Evolutionary conservation across 441 rosid genomes (phyloP).

Genomic region (Mallotus japonicus): DNA sequence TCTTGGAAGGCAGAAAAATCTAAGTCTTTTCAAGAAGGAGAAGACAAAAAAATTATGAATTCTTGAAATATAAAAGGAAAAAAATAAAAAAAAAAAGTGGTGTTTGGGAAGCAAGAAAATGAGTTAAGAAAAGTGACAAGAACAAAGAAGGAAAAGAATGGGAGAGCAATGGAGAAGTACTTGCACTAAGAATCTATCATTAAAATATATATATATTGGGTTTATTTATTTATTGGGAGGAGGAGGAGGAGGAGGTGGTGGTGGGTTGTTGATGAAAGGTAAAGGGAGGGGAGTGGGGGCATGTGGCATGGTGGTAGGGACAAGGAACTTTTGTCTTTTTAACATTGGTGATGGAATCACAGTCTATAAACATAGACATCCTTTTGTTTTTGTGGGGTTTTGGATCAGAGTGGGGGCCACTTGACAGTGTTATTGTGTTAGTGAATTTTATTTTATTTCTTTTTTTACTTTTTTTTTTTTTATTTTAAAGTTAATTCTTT

Average conservation of each 20-base stretch:
- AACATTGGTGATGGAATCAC: constrained; percentile 16
- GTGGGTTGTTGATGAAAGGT: constrained; percentile 9
- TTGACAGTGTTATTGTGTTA: too few relatives aligned
- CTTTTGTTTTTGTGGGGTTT: too few relatives aligned
- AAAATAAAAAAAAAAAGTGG: neutral
- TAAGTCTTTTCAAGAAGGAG: neutral
- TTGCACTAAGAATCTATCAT: neutral
- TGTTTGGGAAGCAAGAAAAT: constrained; percentile 25
- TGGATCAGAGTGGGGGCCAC: neutral
- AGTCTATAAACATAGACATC: neutral
- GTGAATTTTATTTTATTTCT: too few relatives aligned
- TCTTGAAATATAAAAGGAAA: neutral
- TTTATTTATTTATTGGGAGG: neutral
- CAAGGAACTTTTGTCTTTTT: constrained; percentile 23
- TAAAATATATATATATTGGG: neutral
- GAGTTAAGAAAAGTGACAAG: constrained; percentile 5
- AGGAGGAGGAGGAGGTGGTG: neutral
- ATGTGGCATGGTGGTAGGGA: constrained; percentile 17
- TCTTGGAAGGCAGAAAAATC: neutral
- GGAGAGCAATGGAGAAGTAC: neutral
- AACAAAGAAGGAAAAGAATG: neutral
- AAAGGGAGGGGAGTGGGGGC: neutral
- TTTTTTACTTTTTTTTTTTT: too few relatives aligned
- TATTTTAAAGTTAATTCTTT: too few relatives aligned
- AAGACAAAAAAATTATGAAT: neutral